Base-by-base conservation (phyloP, 2,329 filamentous ascomycete genomes). In the Apiospora malaysiana region DNA sequence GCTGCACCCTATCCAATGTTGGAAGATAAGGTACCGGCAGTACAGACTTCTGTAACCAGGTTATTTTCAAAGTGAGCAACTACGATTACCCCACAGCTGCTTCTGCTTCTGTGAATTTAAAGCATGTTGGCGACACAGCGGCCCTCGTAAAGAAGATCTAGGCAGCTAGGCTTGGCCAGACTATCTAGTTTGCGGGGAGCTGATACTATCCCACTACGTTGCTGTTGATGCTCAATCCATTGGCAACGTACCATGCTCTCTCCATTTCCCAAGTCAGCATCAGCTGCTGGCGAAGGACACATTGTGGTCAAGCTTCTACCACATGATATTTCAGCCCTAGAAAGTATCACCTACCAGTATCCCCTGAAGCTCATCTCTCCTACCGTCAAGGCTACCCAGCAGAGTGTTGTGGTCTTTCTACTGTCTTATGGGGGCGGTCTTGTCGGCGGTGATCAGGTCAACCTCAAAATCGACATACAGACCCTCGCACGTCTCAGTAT, bases 381-480 rank as follows among this genome's bases (percentile, higher is more conserved):
- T 1, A 87, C 91, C 18, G 89, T 92, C 14, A 85, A 91, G 7
- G 86, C 87, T 66, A 84, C 88, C 51, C 87, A 91, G 70, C 86
- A 88, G 74, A 93, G 93, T 70, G 87, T 94, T 10, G 89, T 96
- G 43, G 91, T 97, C 51, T 98, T 97, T 79, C 87, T 98, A 47
- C 87, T 99, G 67, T 97, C 95, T 0, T 99, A 98, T 79, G 96
- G 96, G 68, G 96, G 96, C 59, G 96, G 96, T 1, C 89, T 99
- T 18, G 93, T 99, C 1, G 93, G 92, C 16, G 94, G 95, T 56
- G 96, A 99, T 81, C 86, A 89, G 74, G 92, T 98, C 80, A 86
- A 91, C 77, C 88, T 99, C 37, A 84, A 85, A 25, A 88, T 97
- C 72, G 86, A 87, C 12, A 85, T 97, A 66, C 88, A 89, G 14